Evolutionary conservation across 495 filamentous ascomycete species (phyloP).

Genomic region (Hypoxylon intermedium): DNA sequence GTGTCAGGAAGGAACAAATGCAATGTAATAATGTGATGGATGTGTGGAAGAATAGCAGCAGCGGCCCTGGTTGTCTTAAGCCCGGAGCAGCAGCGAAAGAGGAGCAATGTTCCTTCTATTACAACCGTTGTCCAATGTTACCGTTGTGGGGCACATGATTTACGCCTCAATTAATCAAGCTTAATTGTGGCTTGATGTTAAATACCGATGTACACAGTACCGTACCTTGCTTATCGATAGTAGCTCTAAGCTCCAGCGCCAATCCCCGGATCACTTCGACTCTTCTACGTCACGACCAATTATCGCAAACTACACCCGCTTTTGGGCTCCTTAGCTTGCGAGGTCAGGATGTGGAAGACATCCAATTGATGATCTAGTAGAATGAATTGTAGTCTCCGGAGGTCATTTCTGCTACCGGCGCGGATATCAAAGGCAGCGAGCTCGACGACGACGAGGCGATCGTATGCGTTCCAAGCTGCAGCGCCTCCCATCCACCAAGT

Average conservation of each 20-base stretch:
- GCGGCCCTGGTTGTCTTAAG: constrained; percentile 24
- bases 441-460: constrained; percentile 45
- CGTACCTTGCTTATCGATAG: constrained; percentile 26
- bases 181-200: constrained; percentile 31
- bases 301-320: background rate
- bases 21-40: too few relatives aligned
- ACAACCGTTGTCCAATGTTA: constrained; percentile 6
- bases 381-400: constrained; percentile 38
- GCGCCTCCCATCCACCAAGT: constrained; percentile 81
- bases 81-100: constrained; percentile 32
- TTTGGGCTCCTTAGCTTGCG: constrained; percentile 3
- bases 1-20: constrained; percentile 14
- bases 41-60: constrained; percentile 5
- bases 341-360: constrained; percentile 19
- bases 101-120: constrained; percentile 9
- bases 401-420: constrained; percentile 13
- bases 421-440: constrained; percentile 8
- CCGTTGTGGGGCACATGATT: constrained; percentile 34
- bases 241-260: background rate
- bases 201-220: constrained; percentile 25
- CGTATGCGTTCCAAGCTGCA: constrained; percentile 77
- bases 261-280: background rate
- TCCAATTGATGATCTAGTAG: constrained; percentile 32
- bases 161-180: constrained; percentile 17
- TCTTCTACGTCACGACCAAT: constrained; percentile 28